A percentile compares a stretch with the other conserved stretches of the same genome.
Evolutionary conservation across 2,329 filamentous ascomycete species (phyloP).

Genomic region (Hortaea sp.): DNA sequence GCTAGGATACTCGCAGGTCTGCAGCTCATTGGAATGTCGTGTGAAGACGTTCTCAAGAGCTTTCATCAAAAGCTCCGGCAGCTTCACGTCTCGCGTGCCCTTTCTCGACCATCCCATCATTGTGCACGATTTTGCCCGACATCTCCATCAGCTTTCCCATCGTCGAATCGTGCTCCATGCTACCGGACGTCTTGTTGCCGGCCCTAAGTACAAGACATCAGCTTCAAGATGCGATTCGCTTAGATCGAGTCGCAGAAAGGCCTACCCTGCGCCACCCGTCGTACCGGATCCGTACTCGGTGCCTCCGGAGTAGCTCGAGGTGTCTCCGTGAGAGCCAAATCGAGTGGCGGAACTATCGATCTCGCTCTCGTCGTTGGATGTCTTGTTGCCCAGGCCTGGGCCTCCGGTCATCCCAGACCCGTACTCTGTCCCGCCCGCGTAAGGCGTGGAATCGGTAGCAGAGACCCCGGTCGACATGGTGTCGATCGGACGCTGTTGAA

Average conservation of each 20-base stretch:
- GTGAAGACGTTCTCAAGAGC: neutral
- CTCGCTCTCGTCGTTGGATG: neutral
- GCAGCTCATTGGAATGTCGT: too few relatives aligned
- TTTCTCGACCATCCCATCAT: constrained; percentile 38
- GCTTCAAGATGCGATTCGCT: neutral
- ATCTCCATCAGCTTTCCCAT: constrained; percentile 52
- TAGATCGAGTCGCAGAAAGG: constrained; percentile 1
- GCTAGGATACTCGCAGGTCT: too few relatives aligned
- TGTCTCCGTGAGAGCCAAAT: neutral
- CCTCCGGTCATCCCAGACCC: constrained; percentile 8
- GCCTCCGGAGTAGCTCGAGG: neutral
- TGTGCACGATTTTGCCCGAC: constrained; percentile 42
- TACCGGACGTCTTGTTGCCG: constrained; percentile 2
- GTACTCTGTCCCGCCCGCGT: constrained; percentile 4
- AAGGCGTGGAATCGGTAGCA: neutral
- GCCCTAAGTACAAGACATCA: neutral
- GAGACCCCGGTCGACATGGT: neutral
- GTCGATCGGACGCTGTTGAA: neutral
- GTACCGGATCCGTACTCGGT: neutral
- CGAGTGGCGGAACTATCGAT: constrained; percentile 2
- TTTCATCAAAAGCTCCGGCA: constrained; percentile 1
- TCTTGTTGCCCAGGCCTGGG: constrained; percentile 7
- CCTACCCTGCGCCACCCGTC: constrained; percentile 1
- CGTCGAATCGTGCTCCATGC: constrained; percentile 30
- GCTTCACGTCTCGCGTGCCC: constrained; percentile 42